Base-by-base conservation (phyloP, 352 stramenopile genomes). In the Peronospora belbahrii region DNA sequence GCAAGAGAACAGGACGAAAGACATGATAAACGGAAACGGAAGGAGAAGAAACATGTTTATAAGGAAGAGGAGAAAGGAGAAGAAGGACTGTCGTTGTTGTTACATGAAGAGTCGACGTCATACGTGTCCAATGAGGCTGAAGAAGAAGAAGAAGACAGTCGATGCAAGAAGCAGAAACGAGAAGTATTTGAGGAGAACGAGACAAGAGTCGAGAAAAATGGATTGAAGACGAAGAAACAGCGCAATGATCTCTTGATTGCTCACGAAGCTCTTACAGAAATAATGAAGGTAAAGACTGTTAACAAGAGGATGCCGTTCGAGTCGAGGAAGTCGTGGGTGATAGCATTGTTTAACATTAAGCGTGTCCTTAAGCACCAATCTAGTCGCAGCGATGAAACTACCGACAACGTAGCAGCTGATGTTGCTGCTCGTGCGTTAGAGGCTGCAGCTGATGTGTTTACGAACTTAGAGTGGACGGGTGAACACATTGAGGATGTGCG, bases 341-440 rank as follows among this genome's bases (percentile, higher is more conserved):
- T 35, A 4, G 30, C 44, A 5, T 2, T 68, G 22, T 25, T 39
- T 7, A 11, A 47, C 9, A 14, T 62, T 11, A 44, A 53, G 33
- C 45, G 23, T n/a, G 33, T 68, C 1, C 47, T 68, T 7, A 32
- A 62, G 3, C 27, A 18, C 25, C 55, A 62, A 24, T 33, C 45
- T n/a, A 17, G 10, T 36, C 43, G 22, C 9, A 40, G 48, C 31
- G 33, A 25, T 4, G 6, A 44, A 2, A 28, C 39, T 20, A 55
- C 35, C 5, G 44, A 65, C 22, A 56, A 55, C 4, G 10, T 40
- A 14, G 46, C 45, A 34, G 45, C 24, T 32, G 44, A 62, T 5
- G 55, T 62, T 28, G 30, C 50, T 25, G 59, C 33, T 8, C 41
- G 42, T 2, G 49, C 55, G 10, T 46, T 65, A 6, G 44, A 65